These are phyloP conservation scores for Priceomyces castillae DNA, from an alignment of 805 yeast genomes.

Conservation along the genomic window DNA sequence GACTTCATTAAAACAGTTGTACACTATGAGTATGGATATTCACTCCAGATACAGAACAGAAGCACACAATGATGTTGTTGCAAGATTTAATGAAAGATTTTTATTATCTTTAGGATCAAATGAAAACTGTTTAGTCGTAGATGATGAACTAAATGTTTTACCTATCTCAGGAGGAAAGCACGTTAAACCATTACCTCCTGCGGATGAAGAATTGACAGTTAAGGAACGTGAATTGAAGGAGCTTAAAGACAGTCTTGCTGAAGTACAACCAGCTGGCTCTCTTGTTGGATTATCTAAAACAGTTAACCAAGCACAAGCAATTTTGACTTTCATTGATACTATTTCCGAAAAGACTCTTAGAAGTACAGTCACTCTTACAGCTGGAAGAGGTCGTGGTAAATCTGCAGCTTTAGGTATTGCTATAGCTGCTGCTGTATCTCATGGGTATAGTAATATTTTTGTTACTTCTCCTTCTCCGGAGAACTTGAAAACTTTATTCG, in stretches of 20 bases:
- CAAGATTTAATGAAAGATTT: slow-evolving; percentile 94
- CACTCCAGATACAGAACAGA: slow-evolving; percentile 96
- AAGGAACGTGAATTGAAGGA: slow-evolving; percentile 62
- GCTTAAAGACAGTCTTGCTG: slow-evolving; percentile 75
- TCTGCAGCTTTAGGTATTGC: slow-evolving; percentile 98
- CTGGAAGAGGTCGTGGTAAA: slow-evolving; percentile 99
- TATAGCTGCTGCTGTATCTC: slow-evolving; percentile 92
- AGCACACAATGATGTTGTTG: slow-evolving; percentile 96
- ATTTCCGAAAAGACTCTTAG: slow-evolving; percentile 86
- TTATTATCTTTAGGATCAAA: slow-evolving; percentile 85
- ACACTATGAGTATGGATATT: slow-evolving; percentile 97
- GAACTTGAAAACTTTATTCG: slow-evolving; percentile 90
- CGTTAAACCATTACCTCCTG: slow-evolving; percentile 81
- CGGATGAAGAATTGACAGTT: slow-evolving; percentile 67
- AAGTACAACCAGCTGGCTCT: slow-evolving; percentile 91
- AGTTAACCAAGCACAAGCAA: slow-evolving; percentile 94
- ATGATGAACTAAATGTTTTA: slow-evolving; percentile 91
- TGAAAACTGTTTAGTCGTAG: slow-evolving; percentile 87
- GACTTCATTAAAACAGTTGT: slow-evolving; percentile 90
- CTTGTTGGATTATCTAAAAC: slow-evolving; percentile 83
- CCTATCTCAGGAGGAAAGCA: slow-evolving; percentile 94
- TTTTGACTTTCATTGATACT: slow-evolving; percentile 88
- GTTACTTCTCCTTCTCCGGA: slow-evolving; percentile 98
- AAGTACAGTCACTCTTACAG: slow-evolving; percentile 90
- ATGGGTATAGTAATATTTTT: slow-evolving; percentile 93